A percentile compares a stretch with the other conserved stretches of the same genome.
These are phyloP conservation scores for Ophiosphaerella narmari DNA, from an alignment of 2,329 filamentous ascomycete species.

Conservation along the genomic window DNA sequence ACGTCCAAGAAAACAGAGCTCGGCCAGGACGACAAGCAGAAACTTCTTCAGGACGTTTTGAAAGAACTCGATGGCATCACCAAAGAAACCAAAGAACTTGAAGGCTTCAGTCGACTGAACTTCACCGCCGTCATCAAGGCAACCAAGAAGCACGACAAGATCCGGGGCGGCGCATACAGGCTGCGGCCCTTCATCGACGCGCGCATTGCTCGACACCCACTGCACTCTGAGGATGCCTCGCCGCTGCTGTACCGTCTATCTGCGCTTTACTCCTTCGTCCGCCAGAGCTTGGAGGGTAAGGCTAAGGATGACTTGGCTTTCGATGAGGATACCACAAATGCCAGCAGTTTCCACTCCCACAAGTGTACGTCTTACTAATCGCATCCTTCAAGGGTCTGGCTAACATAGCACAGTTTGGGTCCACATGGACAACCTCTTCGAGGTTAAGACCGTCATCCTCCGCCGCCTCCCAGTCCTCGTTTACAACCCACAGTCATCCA, in stretches of 20 bases:
- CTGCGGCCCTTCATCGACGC: constrained; percentile 91
- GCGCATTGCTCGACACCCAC: constrained; percentile 82
- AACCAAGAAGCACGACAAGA: constrained; percentile 98
- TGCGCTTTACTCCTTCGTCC: constrained; percentile 92
- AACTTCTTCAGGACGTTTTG: constrained; percentile 71
- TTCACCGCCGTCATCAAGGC: constrained; percentile 98
- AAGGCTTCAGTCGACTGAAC: constrained; percentile 94
- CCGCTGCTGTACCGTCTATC: constrained; percentile 87
- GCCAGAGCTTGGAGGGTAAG: constrained; percentile 75
- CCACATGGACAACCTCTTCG: constrained; percentile 90
- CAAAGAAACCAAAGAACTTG: constrained; percentile 88
- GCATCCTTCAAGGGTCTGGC: not conserved
- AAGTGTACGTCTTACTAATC: constrained; percentile 67
- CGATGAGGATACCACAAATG: constrained; percentile 46
- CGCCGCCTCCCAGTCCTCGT: constrained; percentile 88
- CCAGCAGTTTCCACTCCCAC: constrained; percentile 78
- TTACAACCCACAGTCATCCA: constrained; percentile 86
- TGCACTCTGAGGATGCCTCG: constrained; percentile 94
- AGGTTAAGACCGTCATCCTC: constrained; percentile 95
- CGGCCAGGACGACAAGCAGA: constrained; percentile 50
- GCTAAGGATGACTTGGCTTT: constrained; percentile 50
- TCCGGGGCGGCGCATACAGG: constrained; percentile 82
- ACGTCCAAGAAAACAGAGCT: constrained; percentile 30
- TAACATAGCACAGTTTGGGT: constrained; percentile 75
- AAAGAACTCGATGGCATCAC: constrained; percentile 84